Evolutionary conservation across 805 yeast genomes (phyloP), one percentile per base, ranked within the genome.

Genomic region (Pichia heedii): DNA sequence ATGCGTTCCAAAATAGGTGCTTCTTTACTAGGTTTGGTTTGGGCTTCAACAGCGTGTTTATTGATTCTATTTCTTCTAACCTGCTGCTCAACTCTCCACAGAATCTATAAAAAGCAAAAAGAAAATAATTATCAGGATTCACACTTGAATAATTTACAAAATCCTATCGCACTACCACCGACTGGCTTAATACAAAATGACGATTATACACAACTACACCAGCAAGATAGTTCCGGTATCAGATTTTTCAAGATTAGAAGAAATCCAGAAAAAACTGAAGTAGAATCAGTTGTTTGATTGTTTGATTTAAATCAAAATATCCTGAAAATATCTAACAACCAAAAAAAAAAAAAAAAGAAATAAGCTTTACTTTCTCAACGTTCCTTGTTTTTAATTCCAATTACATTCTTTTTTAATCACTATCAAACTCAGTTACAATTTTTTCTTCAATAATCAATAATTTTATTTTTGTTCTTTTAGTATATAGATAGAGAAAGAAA

Each of bases 191-290:
- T 29, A 16, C 36, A 33, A 33, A 39, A 36, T 10, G 42, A 36
- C 2, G 47, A 34, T 5, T n/a, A 18, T 9, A 39, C 21, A 11
- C 38, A 37, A 20, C 26, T 44, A 40, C 56, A 60, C 36, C 64
- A 56, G 20, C 61, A 68, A 44, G 74, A 73, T 45, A 68, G 73
- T 49, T 41, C 52, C 2, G 89, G 89, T 38, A 81, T 83, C 55
- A 79, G 84, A 63, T 83, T 82, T 64, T 83, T 82, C 71, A 81
- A 79, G 55, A 79, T 83, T 49, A 79, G 81, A 66, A 79, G 76
- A 57, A 70, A 69, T 44, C 65, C 65, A 50, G 67, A 66, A 50
- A 63, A 57, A 27, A 67, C 59, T 40, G 68, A 67, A 48, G 74
- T 70, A 51, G 65, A 62, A 41, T 59, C 63, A 10, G 36, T 58